These are phyloP conservation scores for Boehmeria nivea DNA, from an alignment of 306 rosid species.

Conservation along the genomic window DNA sequence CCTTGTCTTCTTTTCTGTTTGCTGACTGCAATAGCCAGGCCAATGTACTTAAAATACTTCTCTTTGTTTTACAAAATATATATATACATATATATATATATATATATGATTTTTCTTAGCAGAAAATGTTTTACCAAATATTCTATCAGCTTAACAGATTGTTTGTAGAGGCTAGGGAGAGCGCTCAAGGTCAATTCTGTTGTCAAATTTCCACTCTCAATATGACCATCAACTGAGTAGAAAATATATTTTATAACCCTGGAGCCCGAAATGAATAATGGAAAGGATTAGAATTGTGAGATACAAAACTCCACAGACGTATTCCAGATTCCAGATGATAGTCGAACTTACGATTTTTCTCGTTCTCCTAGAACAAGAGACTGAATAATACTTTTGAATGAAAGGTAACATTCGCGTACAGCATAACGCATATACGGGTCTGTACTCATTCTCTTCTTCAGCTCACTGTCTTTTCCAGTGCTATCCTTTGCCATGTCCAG, in stretches of 20 bases:
- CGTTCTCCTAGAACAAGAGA: slow-evolving; percentile 63
- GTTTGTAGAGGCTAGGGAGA: slow-evolving; percentile 58
- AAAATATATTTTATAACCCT: slow-evolving; percentile 68
- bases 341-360: slow-evolving; percentile 56
- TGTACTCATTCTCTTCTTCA: slow-evolving; percentile 59
- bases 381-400: slow-evolving; percentile 60
- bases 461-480: slow-evolving; percentile 59
- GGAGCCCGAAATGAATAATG: no score
- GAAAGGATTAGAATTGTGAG: neutral
- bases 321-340: slow-evolving; percentile 15
- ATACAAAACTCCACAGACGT: no score
- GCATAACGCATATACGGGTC: slow-evolving; percentile 84
- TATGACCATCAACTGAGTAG: slow-evolving; percentile 51
- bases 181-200: slow-evolving; percentile 59
- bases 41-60: slow-evolving; percentile 13
- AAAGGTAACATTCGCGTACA: slow-evolving; percentile 74
- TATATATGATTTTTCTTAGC: neutral
- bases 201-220: slow-evolving; percentile 23
- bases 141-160: slow-evolving; percentile 54
- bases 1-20: slow-evolving; percentile 62
- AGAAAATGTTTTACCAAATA: slow-evolving; percentile 54
- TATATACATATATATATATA: no score
- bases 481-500: slow-evolving; percentile 93
- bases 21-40: slow-evolving; percentile 38
- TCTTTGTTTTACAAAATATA: slow-evolving; percentile 15